A percentile compares a stretch with the other conserved stretches of the same genome.
Evolutionary conservation across 2,329 filamentous ascomycete genomes (phyloP).

Genomic region (Talaromyces sp.): DNA sequence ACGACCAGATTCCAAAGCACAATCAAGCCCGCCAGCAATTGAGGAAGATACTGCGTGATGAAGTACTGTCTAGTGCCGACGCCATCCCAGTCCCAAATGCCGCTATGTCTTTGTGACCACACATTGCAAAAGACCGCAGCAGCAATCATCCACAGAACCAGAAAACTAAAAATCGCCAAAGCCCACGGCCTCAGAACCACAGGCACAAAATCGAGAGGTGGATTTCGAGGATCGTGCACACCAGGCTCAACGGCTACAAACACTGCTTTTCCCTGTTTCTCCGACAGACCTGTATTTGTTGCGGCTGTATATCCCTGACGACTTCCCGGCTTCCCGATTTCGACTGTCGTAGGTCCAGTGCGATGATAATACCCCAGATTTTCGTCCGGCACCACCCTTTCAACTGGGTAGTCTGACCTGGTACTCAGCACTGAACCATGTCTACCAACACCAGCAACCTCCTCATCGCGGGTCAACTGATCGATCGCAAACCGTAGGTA

Average conservation of each 20-base stretch:
- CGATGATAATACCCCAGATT: conserved; percentile 44
- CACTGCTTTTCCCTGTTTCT: conserved; percentile 36
- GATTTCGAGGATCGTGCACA: conserved; percentile 45
- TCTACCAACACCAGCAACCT: conserved; percentile 55
- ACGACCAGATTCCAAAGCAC: conserved; percentile 76
- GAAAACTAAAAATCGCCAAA: conserved; percentile 57
- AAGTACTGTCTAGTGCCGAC: conserved; percentile 77
- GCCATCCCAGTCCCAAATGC: conserved; percentile 65
- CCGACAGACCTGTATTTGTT: conserved; percentile 19
- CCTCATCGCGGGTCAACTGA: conserved; percentile 73
- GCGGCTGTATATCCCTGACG: conserved; percentile 26
- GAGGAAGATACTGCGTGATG: conserved; percentile 79
- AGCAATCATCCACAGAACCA: conserved; percentile 67
- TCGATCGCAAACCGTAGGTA: conserved; percentile 89
- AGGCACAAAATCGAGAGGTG: conserved; percentile 67
- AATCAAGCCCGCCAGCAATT: conserved; percentile 67
- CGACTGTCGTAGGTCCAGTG: conserved; percentile 28
- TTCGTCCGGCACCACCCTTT: conserved; percentile 49
- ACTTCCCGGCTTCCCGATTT: conserved; percentile 29
- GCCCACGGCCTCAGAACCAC: conserved; percentile 65
- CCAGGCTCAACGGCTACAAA: conserved; percentile 48
- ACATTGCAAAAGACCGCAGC: conserved; percentile 70
- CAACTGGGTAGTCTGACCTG: conserved; percentile 47
- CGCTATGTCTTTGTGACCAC: conserved; percentile 61
- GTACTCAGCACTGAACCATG: conserved; percentile 44